Conservation (phyloP, 176 grass and related monocot genomes). For the Chrysopogon serrulatus region DNA sequence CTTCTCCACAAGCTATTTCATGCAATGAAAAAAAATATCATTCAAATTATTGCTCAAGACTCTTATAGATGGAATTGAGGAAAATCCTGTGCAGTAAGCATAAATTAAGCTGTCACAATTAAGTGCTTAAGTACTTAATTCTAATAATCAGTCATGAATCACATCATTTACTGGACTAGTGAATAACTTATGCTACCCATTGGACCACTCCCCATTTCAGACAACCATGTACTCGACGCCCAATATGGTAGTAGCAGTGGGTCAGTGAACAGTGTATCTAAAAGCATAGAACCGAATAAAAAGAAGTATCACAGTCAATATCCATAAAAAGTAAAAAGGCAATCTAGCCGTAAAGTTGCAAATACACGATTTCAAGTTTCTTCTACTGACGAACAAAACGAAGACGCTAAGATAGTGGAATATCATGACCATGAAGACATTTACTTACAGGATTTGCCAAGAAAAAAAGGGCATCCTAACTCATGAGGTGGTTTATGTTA, state of each 20-base stretch:
- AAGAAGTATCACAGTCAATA: background rate
- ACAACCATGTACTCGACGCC: background rate
- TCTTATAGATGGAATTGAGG: background rate
- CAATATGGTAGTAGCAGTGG: background rate
- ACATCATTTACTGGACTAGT: background rate
- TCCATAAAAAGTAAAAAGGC: background rate
- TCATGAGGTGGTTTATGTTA: background rate
- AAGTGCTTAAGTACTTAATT: background rate
- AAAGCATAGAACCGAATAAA: background rate
- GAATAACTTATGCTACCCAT: background rate
- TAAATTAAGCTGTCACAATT: background rate
- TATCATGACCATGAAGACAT: background rate
- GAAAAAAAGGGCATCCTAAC: background rate
- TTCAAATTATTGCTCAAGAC: background rate
- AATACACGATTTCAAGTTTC: background rate
- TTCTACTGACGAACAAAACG: background rate
- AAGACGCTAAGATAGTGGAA: background rate
- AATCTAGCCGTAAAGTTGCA: background rate
- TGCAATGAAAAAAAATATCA: background rate
- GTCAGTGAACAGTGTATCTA: background rate
- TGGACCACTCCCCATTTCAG: constrained; percentile 3
- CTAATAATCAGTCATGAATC: background rate
- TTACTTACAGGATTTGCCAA: background rate
- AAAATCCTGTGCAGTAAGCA: background rate
- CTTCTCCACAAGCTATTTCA: constrained; percentile 79